Evolutionary conservation across 2,329 filamentous ascomycete genomes (phyloP), one percentile per base, ranked within the genome.

Genomic region (Stylonectria norvegica): DNA sequence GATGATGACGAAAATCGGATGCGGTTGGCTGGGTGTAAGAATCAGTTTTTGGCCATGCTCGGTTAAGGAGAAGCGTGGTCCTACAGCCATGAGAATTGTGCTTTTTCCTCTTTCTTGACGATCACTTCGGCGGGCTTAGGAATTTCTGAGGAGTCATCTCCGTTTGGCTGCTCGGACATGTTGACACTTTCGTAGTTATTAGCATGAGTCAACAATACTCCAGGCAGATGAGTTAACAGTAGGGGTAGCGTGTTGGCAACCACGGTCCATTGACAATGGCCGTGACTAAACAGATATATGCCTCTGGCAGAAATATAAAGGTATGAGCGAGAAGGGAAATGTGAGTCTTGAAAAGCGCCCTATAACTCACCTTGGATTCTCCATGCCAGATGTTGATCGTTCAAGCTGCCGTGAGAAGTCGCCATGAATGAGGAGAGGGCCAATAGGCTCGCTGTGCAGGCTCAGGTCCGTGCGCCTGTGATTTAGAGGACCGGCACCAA

Each of bases 1-100:
- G 32, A 78, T 58, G 14, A 80, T 72, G 30, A 76, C 73, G 47
- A 80, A 79, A 7, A 69, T 66, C 1, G 75, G 69, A 49, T 81
- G 77, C 1, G 76, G 72, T 33, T 78, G 62, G 2, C 76, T 78
- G 43, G 16, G 3, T 11, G 4, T n/a, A 19, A 18, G n/a, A 5
- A 29, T 60, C 20, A 54, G 46, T 14, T 40, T 34, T 20, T 20
- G 30, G 22, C 22, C 22, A 25, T 7, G 7, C 7, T n/a, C 14
- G 6, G 4, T 3, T 7, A 7, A 16, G 2, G 17, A 9, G 14
- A 7, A 11, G 14, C 10, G 12, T 12, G 4, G 17, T 40, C 64
- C 49, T 58, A 68, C 66, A 66, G 53, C 66, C 66, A 69, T 34
- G 66, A 68, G 43, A 69, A 65, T n/a, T n/a, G 12, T 49, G 40